Evolutionary conservation across 192 early-diverging fungal species (phyloP), one percentile per base, ranked within the genome.

Genomic region (Chytriomyces confervae): DNA sequence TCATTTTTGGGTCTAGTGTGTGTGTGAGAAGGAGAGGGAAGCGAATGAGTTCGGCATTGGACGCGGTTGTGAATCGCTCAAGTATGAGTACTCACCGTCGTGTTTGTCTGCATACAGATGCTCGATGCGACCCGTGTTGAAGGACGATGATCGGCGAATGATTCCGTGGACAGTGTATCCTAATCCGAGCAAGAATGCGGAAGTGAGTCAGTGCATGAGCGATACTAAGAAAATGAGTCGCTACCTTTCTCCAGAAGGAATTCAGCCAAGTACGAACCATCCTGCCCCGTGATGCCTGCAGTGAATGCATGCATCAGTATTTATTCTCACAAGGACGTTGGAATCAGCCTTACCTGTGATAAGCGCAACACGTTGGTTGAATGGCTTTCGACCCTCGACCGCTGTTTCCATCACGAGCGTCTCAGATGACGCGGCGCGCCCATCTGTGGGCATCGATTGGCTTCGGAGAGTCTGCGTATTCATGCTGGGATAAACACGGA

Each of bases 81-180:
- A 65, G 18, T 65, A 51, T 1, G 20, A 49, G 5, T 67, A 5
- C 65, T 23, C 51, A 67, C 67, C 43, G 45, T 76, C 71, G 68
- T 93, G 92, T 70, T 82, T 84, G 82, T 93, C 92, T 74, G 87
- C 87, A 79, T 94, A 94, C 64, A 94, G 85, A 81, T 93, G 92
- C 64, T 91, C 89, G 77, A 94, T 93, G 79, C 92, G 85, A 29
- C 92, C 92, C 49, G 92, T 94, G 80, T 94, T 94, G 87, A 94
- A 94, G n/a, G 92, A 94, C 24, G 92, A 94, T 6, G 92, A 94
- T 57, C 92, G 87, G 67, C 92, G 90, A 62, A 94, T 92, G 78
- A 94, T 91, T 61, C 92, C 92, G 69, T 94, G 92, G 51, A 94
- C 92, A 66, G 85, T 88, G 79, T 94, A 94, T 47, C 84, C 84